Percentiles rank a stretch among this genome's conserved stretches.
phyloP scores from a whole-genome alignment of 192 early-diverging fungal species.

The Allomyces macrogynus region DNA sequence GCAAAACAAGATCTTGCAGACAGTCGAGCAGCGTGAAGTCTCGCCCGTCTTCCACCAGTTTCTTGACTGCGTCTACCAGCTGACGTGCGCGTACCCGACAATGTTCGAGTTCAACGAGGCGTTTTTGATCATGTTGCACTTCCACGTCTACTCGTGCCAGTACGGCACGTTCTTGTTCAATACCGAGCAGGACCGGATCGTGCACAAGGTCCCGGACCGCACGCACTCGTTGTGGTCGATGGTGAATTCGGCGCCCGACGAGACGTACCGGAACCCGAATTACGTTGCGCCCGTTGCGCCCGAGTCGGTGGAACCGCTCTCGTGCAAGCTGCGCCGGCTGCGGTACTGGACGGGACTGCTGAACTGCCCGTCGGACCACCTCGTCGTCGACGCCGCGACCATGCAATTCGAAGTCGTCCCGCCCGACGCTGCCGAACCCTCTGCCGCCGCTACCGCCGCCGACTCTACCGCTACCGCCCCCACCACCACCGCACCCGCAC shows the following conservation, averaged over 20 bases:
- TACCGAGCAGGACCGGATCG: constrained; percentile 50
- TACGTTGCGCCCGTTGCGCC: background rate
- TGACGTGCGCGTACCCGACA: constrained; percentile 65
- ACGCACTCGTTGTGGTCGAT: constrained; percentile 66
- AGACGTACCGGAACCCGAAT: constrained; percentile 38
- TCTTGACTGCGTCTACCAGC: constrained; percentile 87
- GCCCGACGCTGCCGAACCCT: background rate
- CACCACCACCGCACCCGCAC: background rate
- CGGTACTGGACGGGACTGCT: background rate
- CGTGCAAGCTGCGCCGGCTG: background rate
- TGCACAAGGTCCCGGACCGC: constrained; percentile 17
- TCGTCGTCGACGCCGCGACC: background rate
- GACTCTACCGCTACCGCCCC: background rate
- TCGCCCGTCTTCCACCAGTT: constrained; percentile 95
- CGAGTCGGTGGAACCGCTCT: background rate
- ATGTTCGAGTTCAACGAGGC: constrained; percentile 84
- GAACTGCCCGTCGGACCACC: background rate
- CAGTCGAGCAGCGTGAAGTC: constrained; percentile 52
- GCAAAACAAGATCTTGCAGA: constrained; percentile 32
- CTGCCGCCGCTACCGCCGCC: background rate
- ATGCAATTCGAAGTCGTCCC: background rate
- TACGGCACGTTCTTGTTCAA: constrained; percentile 92
- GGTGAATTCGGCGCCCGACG: constrained; percentile 29
- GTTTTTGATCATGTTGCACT: constrained; percentile 60
- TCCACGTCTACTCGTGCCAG: constrained; percentile 72